Conservation (phyloP, 345 rosid species). For the Brassica napus region DNA sequence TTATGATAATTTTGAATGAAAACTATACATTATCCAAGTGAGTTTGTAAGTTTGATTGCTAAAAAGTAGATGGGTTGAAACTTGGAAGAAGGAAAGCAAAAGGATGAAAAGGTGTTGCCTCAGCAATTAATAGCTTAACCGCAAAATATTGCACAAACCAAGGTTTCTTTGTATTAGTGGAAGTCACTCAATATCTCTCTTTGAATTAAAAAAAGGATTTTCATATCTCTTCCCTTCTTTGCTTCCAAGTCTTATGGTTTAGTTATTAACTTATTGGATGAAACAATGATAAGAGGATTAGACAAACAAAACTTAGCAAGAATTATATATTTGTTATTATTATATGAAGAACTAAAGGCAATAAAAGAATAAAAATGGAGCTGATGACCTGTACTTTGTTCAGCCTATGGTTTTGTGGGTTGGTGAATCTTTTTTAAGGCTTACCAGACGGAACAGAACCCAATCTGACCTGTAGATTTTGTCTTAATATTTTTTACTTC, state of each 20-base stretch:
- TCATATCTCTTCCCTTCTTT: slow-evolving; percentile 32
- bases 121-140: slow-evolving; percentile 67
- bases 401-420: slow-evolving; percentile 35
- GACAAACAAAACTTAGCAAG: slow-evolving; percentile 5
- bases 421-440: slow-evolving; percentile 27
- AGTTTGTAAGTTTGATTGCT: slow-evolving; percentile 13
- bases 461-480: slow-evolving; percentile 37
- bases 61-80: slow-evolving; percentile 28
- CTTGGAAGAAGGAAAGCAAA: slow-evolving; percentile 24
- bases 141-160: slow-evolving; percentile 62
- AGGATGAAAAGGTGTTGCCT: slow-evolving; percentile 37
- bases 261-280: slow-evolving; percentile 23
- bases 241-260: slow-evolving; percentile 43
- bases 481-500: slow-evolving; percentile 5
- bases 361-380: slow-evolving; percentile 20
- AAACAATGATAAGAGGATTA: slow-evolving; percentile 3
- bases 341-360: not conserved
- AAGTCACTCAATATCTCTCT: slow-evolving; percentile 55
- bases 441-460: slow-evolving; percentile 34
- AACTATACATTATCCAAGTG: slow-evolving; percentile 10
- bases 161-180: slow-evolving; percentile 48
- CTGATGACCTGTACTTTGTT: slow-evolving; percentile 35
- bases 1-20: slow-evolving; percentile 5
- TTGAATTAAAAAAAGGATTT: slow-evolving; percentile 19
- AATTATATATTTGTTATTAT: not conserved